Percentiles rank a stretch among this genome's conserved stretches.
phyloP scores from a whole-genome alignment of 2,329 filamentous ascomycete genomes.

The Plenodomus biglobosus region DNA sequence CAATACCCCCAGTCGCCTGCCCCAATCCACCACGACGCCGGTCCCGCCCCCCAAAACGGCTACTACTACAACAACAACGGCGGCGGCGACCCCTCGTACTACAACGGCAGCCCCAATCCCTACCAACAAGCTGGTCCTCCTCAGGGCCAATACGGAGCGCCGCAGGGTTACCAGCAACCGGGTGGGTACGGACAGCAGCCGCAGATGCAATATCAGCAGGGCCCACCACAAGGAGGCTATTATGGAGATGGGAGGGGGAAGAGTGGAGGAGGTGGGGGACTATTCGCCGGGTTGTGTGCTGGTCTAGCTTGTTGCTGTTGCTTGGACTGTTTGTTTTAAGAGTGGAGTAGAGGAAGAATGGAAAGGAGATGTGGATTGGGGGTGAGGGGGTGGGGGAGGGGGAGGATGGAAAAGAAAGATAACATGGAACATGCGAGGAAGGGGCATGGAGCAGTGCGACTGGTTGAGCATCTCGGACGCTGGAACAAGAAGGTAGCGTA shows the following conservation, averaged over 20 bases:
- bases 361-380: background rate
- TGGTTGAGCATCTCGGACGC: too few relatives aligned
- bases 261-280: constrained; percentile 40
- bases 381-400: too few relatives aligned
- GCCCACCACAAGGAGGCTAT: constrained; percentile 45
- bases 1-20: constrained; percentile 38
- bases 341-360: background rate
- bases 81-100: constrained; percentile 21
- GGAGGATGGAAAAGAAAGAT: too few relatives aligned
- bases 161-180: constrained; percentile 23
- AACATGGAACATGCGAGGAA: too few relatives aligned
- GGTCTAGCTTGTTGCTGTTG: constrained; percentile 56
- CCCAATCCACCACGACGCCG: constrained; percentile 36
- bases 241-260: constrained; percentile 36
- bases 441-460: too few relatives aligned
- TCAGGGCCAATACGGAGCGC: constrained; percentile 24
- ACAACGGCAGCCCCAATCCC: constrained; percentile 24
- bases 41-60: constrained; percentile 20
- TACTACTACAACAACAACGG: constrained; percentile 24
- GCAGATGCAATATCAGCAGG: constrained; percentile 42
- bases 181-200: constrained; percentile 35
- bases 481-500: too few relatives aligned
- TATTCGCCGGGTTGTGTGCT: constrained; percentile 49
- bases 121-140: constrained; percentile 24
- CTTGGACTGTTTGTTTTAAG: constrained; percentile 54